These are phyloP conservation scores for Diplodia sapinea DNA, from an alignment of 2,329 filamentous ascomycete species.

Conservation along the genomic window DNA sequence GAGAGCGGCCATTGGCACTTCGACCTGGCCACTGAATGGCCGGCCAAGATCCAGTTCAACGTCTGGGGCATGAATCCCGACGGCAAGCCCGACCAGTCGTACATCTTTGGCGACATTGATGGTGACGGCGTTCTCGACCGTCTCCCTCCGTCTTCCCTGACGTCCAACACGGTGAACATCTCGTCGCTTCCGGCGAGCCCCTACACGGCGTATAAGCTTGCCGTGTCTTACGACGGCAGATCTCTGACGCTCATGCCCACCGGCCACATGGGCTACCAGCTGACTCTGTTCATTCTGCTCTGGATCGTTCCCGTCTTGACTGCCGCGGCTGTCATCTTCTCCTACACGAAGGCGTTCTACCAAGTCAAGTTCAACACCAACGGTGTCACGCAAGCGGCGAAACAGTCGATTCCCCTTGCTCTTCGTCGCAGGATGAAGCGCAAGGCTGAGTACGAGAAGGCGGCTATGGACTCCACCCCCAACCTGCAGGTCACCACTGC, in stretches of 20 bases:
- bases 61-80: constrained; percentile 71
- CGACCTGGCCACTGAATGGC: constrained; percentile 69
- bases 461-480: constrained; percentile 31
- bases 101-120: constrained; percentile 67
- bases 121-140: constrained; percentile 66
- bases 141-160: constrained; percentile 64
- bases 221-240: constrained; percentile 61
- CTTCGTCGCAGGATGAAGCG: constrained; percentile 44
- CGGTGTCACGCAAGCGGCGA: constrained; percentile 48
- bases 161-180: constrained; percentile 64
- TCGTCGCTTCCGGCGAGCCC: constrained; percentile 56
- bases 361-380: constrained; percentile 60
- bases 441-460: constrained; percentile 41
- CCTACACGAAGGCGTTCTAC: constrained; percentile 68
- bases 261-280: constrained; percentile 61
- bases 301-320: constrained; percentile 59
- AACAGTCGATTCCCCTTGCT: constrained; percentile 35
- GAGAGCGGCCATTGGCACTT: constrained; percentile 62
- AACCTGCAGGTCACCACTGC: constrained; percentile 21
- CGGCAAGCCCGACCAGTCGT: constrained; percentile 65
- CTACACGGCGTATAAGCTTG: constrained; percentile 54
- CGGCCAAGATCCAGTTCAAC: constrained; percentile 66
- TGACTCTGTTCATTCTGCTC: constrained; percentile 61
- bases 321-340: constrained; percentile 58
- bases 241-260: constrained; percentile 59